Conservation (phyloP, 495 filamentous ascomycete species). For the Penicillium daleae region DNA sequence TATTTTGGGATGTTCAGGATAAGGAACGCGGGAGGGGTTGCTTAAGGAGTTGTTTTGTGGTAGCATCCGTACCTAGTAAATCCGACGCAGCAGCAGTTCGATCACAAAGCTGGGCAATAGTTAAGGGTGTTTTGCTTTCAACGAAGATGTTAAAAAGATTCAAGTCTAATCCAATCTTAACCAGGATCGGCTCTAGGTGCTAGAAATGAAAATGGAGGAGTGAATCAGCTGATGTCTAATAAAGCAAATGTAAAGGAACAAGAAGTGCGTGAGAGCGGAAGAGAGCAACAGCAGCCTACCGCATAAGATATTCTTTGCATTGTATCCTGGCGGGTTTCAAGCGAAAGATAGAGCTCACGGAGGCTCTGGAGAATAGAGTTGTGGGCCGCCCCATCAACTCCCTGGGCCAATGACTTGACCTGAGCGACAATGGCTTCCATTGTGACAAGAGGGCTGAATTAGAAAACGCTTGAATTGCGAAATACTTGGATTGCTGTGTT, state of each 20-base stretch:
- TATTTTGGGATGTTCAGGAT: conserved; percentile 9
- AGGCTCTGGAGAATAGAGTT: conserved; percentile 5
- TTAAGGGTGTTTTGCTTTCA: conserved; percentile 26
- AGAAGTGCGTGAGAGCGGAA: neutral
- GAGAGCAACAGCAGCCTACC: neutral
- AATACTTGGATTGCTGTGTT: too few relatives aligned
- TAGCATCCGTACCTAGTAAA: conserved; percentile 4
- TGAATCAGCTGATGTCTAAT: neutral
- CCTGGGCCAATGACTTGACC: conserved; percentile 12
- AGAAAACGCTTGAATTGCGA: too few relatives aligned
- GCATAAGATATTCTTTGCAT: conserved; percentile 14
- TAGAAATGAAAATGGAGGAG: conserved; percentile 2
- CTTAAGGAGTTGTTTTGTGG: neutral
- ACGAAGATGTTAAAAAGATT: conserved; percentile 36
- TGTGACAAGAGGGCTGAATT: neutral
- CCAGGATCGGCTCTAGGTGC: conserved; percentile 22
- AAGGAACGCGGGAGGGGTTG: neutral
- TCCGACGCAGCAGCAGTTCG: conserved; percentile 20
- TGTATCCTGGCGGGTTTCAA: conserved; percentile 11
- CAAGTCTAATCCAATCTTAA: conserved; percentile 30
- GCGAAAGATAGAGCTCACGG: conserved; percentile 11
- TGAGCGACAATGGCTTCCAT: conserved; percentile 15
- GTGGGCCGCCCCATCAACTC: conserved; percentile 3
- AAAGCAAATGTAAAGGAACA: neutral
- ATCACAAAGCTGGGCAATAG: conserved; percentile 27